Conservation (phyloP, 2,329 filamentous ascomycete genomes). For the Phialophora macrospora region DNA sequence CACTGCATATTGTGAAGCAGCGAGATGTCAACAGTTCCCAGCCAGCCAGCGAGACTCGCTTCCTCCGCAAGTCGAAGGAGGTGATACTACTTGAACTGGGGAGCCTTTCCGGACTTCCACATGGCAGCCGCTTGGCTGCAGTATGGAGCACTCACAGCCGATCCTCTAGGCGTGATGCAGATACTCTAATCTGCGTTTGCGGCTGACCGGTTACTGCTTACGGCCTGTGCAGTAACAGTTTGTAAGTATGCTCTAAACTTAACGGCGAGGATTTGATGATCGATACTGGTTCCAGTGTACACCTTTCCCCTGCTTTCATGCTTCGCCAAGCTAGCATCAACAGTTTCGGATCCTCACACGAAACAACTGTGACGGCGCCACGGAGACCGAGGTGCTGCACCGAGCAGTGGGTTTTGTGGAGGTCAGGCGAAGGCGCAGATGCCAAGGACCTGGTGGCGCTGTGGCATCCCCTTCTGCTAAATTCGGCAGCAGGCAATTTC, state of each 20-base stretch:
- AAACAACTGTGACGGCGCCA: background rate
- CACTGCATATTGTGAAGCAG: background rate
- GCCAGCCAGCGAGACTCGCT: background rate
- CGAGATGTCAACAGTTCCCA: background rate
- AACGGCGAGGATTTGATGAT: background rate
- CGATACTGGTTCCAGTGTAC: background rate
- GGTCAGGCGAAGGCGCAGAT: background rate
- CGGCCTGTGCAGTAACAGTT: background rate
- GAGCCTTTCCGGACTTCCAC: background rate
- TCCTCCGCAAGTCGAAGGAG: background rate
- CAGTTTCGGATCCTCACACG: background rate
- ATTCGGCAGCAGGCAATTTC: conserved; percentile 14
- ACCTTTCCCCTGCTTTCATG: background rate
- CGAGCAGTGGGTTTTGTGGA: background rate
- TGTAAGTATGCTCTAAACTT: background rate
- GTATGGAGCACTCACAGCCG: background rate
- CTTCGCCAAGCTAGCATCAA: background rate
- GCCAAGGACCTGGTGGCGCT: conserved; percentile 6
- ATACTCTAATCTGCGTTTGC: background rate
- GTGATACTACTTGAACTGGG: background rate
- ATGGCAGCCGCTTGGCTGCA: background rate
- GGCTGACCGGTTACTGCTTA: background rate
- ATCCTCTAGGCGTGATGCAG: background rate
- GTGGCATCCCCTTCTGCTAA: background rate
- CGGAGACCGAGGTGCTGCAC: background rate